Conservation (phyloP, 805 yeast species). For the Kodamaea jinghongensis region DNA sequence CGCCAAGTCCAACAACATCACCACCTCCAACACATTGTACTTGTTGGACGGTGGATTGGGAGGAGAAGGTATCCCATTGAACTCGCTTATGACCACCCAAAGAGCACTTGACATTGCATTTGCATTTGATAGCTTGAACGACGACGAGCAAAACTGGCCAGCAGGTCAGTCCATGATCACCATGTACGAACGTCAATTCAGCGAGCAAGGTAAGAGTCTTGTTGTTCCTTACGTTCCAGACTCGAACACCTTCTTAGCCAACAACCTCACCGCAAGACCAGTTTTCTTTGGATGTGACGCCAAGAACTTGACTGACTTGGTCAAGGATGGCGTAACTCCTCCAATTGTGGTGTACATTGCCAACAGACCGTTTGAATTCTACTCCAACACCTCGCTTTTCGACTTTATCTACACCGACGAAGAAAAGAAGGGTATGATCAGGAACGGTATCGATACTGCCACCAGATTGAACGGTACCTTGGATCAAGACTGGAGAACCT, state of each 20-base stretch:
- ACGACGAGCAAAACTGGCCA: slow-evolving; percentile 32
- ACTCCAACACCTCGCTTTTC: slow-evolving; percentile 72
- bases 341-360: slow-evolving; percentile 80
- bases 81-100: slow-evolving; percentile 31
- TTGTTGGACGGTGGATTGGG: slow-evolving; percentile 42
- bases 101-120: slow-evolving; percentile 36
- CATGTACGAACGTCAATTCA: slow-evolving; percentile 36
- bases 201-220: slow-evolving; percentile 50
- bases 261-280: slow-evolving; percentile 65
- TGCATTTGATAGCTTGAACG: slow-evolving; percentile 35
- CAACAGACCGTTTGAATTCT: slow-evolving; percentile 62
- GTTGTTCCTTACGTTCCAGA: slow-evolving; percentile 84
- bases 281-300: slow-evolving; percentile 83
- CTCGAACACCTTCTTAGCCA: slow-evolving; percentile 51
- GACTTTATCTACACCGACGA: slow-evolving; percentile 58
- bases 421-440: slow-evolving; percentile 58
- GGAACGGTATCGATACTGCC: slow-evolving; percentile 72
- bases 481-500: slow-evolving; percentile 66
- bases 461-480: slow-evolving; percentile 65
- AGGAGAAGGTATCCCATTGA: slow-evolving; percentile 35
- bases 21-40: slow-evolving; percentile 26
- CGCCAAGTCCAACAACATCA: slow-evolving; percentile 25
- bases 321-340: slow-evolving; percentile 43
- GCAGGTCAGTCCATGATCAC: slow-evolving; percentile 30
- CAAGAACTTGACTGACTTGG: slow-evolving; percentile 53